Evolutionary conservation across 345 rosid genomes (phyloP), one percentile per base, ranked within the genome.

Genomic region (Pistacia atlantica): DNA sequence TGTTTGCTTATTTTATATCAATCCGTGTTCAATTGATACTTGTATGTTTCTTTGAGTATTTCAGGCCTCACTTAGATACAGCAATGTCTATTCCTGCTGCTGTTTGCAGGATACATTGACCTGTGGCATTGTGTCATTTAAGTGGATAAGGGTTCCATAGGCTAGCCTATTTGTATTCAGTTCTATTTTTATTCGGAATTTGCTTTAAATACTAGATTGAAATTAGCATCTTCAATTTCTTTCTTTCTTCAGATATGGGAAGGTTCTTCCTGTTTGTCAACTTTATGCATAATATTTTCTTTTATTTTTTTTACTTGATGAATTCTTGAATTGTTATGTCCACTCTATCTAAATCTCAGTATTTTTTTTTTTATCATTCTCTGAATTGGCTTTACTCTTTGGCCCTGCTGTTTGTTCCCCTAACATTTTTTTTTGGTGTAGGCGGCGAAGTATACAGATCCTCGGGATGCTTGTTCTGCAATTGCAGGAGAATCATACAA

Each of bases 401-500:
- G 51, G 51, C 78, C 9, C 33, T n/a, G 49, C 8, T 42, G 76
- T 31, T 62, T 14, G 46, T 72, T 73, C 28, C 72, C 56, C 17
- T 79, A 12, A 74, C 31, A 5, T 76, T 69, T 64, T 73, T 64
- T 78, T 69, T 80, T 73, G 22, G 22, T 73, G 68, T 57, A 96
- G 99, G 99, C 83, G 28, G 87, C 91, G 75, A 88, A 83, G 77
- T 92, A 87, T 64, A 11, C 89, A 8, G 97, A 96, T 88, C 90
- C 97, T 25, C 78, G 93, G 7, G 99, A 97, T 83, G 99, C 98
- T 77, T 97, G 99, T 70, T 87, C 92, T 33, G 95, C 91, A 25
- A 91, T 93, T 74, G 89, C 97, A 42, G 98, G 97, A 78, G 95
- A 97, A 76, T 92, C 99, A 9, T 94, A 94, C 84, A 94, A 89